Base-by-base conservation (phyloP, 2,329 filamentous ascomycete species). In the Escovopsis sp. region DNA sequence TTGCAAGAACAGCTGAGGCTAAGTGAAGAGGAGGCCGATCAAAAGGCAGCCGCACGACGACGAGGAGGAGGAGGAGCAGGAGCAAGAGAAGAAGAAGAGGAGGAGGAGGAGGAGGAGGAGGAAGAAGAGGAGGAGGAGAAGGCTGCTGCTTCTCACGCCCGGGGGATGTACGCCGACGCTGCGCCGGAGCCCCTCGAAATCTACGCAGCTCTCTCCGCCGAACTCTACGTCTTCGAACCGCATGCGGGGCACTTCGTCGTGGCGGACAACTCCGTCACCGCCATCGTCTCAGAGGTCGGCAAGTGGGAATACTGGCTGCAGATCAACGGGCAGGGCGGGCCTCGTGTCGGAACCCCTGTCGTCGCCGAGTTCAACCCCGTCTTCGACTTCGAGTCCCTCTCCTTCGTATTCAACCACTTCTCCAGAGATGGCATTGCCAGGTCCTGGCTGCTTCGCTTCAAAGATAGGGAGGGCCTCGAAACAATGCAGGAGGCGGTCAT, bases 321-420 rank as follows among this genome's bases (percentile, higher is more conserved):
- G 56, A 81, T 96, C 43, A 75, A 76, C 36, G 80, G 82, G 47
- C 70, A 75, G 34, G 77, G 85, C 32, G 80, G 78, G 54, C 79
- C 88, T 42, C 95, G 87, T 85, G 69, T 98, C 3, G 87, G 87
- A 19, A 85, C 94, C 49, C 74, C 82, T 3, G 77, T 98, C 28
- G 70, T 87, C 28, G 82, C 85, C 6, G 91, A 98, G 52, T 86
- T 96, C 61, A 96, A 96, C 54, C 91, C 91, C 0, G 88, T 98
- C 18, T 98, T 96, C 69, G 96, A 96, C 64, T 96, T 95, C 51
- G 91, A 98, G 60, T 96, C 89, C 54, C 71, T 94, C n/a, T 96
- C 89, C 0, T 96, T 96, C 59, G 95, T 98, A 55, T 98, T 98
- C 73, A 98, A 98, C 56, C 87, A 95, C 59, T 96, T 94, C 59